A percentile compares a stretch with the other conserved stretches of the same genome.
phyloP scores from a whole-genome alignment of 1,139 yeast species.

The Zygosaccharomyces pseudobailii region DNA sequence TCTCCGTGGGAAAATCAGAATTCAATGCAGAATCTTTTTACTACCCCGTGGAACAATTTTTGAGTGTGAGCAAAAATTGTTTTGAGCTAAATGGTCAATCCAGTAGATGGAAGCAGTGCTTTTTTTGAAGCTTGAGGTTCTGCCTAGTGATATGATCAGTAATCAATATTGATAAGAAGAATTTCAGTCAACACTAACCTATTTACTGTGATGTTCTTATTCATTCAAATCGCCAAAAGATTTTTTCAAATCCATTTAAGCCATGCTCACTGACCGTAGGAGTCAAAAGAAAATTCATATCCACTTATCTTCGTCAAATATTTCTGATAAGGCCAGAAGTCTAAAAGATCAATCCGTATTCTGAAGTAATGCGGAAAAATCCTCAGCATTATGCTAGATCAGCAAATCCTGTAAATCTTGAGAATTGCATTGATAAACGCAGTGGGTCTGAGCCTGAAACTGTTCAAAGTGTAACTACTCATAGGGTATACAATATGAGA shows the following conservation, averaged over 20 bases:
- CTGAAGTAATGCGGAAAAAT: constrained; percentile 37
- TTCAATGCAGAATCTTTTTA: constrained; percentile 21
- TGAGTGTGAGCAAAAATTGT: constrained; percentile 34
- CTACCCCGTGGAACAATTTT: constrained; percentile 37
- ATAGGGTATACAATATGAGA: constrained; percentile 39
- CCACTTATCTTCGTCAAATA: constrained; percentile 13
- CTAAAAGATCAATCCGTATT: constrained; percentile 40
- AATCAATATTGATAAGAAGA: constrained; percentile 33
- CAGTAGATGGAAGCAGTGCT: constrained; percentile 35
- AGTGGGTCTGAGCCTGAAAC: no score
- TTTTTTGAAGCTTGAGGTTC: constrained; percentile 37
- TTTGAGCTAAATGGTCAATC: constrained; percentile 38
- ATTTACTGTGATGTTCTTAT: constrained; percentile 31
- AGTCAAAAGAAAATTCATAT: constrained; percentile 37
- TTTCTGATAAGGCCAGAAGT: constrained; percentile 34
- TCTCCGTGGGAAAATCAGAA: constrained; percentile 15
- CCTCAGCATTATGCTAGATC: no score
- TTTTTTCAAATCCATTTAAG: constrained; percentile 39
- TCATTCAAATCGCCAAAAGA: constrained; percentile 37
- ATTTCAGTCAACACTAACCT: constrained; percentile 35
- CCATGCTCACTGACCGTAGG: constrained; percentile 41
- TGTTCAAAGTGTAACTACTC: constrained; percentile 42
- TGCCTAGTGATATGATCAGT: constrained; percentile 37
- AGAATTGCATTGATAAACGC: constrained; percentile 19
- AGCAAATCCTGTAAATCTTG: constrained; percentile 24